Conservation (phyloP, 768 basidiomycete genomes). For the Leccinum ochraceum region DNA sequence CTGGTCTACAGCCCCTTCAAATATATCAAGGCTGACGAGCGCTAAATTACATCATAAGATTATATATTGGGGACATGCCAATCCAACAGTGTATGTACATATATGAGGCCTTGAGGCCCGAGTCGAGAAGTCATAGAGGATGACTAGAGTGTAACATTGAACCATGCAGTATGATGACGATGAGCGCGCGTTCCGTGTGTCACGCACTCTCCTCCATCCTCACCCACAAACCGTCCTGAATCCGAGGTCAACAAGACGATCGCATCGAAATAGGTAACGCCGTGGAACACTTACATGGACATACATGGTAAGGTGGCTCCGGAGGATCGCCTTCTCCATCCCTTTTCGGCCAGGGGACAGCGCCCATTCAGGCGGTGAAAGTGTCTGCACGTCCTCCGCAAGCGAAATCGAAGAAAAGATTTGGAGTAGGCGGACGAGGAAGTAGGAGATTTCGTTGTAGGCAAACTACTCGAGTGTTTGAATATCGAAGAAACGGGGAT, state of each 20-base stretch:
- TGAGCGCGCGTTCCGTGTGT: not conserved
- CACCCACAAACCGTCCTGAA: constrained; percentile 27
- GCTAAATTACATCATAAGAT: no score
- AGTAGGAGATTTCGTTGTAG: constrained; percentile 64
- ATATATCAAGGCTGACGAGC: no score
- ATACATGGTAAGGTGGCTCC: constrained; percentile 57
- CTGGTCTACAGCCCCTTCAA: no score
- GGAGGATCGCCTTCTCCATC: constrained; percentile 47
- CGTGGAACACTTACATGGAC: constrained; percentile 37
- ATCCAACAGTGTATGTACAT: no score
- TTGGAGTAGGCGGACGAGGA: constrained; percentile 61
- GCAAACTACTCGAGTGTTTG: constrained; percentile 47
- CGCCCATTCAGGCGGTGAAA: constrained; percentile 49
- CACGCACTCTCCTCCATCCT: constrained; percentile 25
- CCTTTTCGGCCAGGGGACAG: constrained; percentile 36
- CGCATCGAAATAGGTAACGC: no score
- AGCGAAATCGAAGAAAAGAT: constrained; percentile 47
- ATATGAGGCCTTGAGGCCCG: no score
- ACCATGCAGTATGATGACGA: not conserved
- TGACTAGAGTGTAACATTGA: not conserved
- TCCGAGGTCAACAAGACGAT: not conserved
- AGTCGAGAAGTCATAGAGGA: not conserved
- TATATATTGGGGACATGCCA: no score
- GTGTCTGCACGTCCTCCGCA: constrained; percentile 45
- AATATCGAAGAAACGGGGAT: constrained; percentile 2